phyloP scores from a whole-genome alignment of 495 filamentous ascomycete species.

The Lentithecium fluviatile region DNA sequence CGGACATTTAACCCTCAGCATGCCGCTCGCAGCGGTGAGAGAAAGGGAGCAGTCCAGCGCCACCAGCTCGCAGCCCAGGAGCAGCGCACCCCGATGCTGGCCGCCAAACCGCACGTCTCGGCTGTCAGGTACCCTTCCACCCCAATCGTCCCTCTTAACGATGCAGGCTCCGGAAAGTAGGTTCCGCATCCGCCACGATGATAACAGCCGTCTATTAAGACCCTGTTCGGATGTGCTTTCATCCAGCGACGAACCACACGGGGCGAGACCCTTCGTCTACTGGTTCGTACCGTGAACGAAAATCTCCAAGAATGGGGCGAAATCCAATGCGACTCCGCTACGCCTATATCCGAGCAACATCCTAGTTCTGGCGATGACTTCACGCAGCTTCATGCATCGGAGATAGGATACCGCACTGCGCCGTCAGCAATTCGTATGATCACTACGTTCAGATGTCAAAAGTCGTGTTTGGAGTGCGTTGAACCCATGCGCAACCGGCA shows the following conservation, averaged over 20 bases:
- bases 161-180: conserved; percentile 21
- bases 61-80: too few species aligned
- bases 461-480: too few species aligned
- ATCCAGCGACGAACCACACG: conserved; percentile 26
- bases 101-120: neutral
- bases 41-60: neutral
- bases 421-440: too few species aligned
- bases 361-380: too few species aligned
- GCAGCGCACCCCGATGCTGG: neutral
- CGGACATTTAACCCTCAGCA: conserved; percentile 16
- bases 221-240: conserved; percentile 26
- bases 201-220: conserved; percentile 28
- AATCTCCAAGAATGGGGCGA: neutral
- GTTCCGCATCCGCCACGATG: conserved; percentile 29
- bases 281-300: conserved; percentile 10
- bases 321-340: conserved; percentile 16
- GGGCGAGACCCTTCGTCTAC: conserved; percentile 18
- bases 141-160: conserved; percentile 4
- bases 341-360: too few species aligned
- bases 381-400: too few species aligned
- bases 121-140: conserved; percentile 25
- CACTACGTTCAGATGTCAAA: too few species aligned
- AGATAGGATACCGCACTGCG: too few species aligned
- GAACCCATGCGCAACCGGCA: neutral
- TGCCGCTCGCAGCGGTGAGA: conserved; percentile 26